A percentile compares a stretch with the other conserved stretches of the same genome.
Evolutionary conservation across 1,139 yeast species (phyloP).

Genomic region (Lodderomyces margitis): DNA sequence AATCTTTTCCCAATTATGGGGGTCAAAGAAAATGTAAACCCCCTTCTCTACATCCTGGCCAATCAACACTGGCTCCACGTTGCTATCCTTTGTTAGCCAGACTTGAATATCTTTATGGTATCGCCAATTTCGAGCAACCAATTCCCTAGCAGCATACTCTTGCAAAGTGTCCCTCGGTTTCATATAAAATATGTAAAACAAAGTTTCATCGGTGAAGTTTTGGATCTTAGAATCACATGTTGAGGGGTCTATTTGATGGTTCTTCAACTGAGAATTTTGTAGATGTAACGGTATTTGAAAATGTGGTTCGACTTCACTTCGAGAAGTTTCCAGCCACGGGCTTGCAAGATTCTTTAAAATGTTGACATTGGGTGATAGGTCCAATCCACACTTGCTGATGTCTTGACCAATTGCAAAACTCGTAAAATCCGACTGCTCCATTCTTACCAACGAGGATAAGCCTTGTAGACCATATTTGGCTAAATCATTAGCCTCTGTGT

Average conservation of each 20-base stretch:
- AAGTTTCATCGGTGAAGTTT: constrained; percentile 84
- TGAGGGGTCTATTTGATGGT: constrained; percentile 44
- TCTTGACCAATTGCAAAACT: constrained; percentile 85
- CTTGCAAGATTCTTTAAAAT: constrained; percentile 76
- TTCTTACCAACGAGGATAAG: constrained; percentile 60
- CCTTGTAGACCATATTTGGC: constrained; percentile 72
- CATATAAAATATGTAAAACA: constrained; percentile 90
- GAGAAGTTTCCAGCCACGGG: constrained; percentile 92
- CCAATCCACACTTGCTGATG: constrained; percentile 69
- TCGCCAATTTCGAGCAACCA: constrained; percentile 91
- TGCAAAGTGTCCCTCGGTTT: constrained; percentile 92
- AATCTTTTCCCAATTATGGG: constrained; percentile 93
- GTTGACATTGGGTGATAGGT: constrained; percentile 48
- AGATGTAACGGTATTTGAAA: constrained; percentile 49
- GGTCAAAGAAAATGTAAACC: constrained; percentile 94
- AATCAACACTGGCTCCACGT: constrained; percentile 83
- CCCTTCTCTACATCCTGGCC: constrained; percentile 90
- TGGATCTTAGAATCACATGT: constrained; percentile 67
- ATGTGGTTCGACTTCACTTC: constrained; percentile 88
- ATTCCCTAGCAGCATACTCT: constrained; percentile 89
- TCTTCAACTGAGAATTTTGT: constrained; percentile 40
- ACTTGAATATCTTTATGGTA: constrained; percentile 94
- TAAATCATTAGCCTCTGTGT: constrained; percentile 1
- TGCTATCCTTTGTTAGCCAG: constrained; percentile 94
- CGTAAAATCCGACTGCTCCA: constrained; percentile 65